Evolutionary conservation across 2,329 filamentous ascomycete species (phyloP), one percentile per base, ranked within the genome.

Genomic region (Fonsecaea pedrosoi): DNA sequence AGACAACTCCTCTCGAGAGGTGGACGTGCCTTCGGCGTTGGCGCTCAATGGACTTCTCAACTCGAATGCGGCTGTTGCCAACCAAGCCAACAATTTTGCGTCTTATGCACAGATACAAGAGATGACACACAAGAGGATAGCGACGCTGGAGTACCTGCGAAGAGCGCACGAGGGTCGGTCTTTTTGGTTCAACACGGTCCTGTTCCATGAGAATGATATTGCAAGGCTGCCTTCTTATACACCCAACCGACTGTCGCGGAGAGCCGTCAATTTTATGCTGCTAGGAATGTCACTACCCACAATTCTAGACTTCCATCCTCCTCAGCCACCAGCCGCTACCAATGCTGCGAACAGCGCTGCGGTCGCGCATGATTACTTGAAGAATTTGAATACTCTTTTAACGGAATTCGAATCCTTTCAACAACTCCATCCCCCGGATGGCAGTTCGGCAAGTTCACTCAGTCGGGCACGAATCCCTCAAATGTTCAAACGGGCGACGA

Each of bases 141-240:
- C 92, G 1, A 98, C 95, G 0, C 79, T 99, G 50, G 92, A 96
- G 74, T 99, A 99, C 77, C 79, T 99, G 70, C 88, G 94, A 69
- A 97, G 96, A 81, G 90, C 93, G 92, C 94, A 99, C 76, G 93
- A 97, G 80, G 94, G 94, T 68, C 89, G 92, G 66, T 89, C 97
- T 50, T 98, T 96, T 82, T 98, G 95, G 94, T 97, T 98, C 84
- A 97, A 97, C 80, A 97, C 95, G 0, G 87, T 97, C 68, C 90
- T 96, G 75, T 97, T 97, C 79, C 92, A 93, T 71, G 91, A 92
- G 74, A 79, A 87, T 35, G 92, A 97, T 78, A 85, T 98, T 38
- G 82, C 86, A 60, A 89, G 90, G 75, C 90, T 97, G 82, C 89
- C 94, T 54, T 96, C 92, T 76, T 94, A 96, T 76, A 91, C 96